Conservation (phyloP, 495 filamentous ascomycete species). For the Haplographium delicatum region DNA sequence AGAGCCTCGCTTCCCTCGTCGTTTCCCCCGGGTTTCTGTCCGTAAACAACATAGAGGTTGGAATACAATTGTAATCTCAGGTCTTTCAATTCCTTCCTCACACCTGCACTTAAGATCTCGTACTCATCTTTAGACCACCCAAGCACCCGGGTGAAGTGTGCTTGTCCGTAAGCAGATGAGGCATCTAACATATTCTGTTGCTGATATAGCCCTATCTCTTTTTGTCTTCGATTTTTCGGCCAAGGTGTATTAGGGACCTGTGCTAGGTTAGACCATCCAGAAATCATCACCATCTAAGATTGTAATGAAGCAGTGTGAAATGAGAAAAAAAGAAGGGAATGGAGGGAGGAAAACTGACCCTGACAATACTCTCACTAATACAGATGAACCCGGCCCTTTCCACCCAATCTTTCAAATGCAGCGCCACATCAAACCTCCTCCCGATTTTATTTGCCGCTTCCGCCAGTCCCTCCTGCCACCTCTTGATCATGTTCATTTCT, state of each 20-base stretch:
- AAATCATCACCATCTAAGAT: background rate
- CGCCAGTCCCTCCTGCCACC: background rate
- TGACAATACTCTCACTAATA: too few relatives aligned
- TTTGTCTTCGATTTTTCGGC: background rate
- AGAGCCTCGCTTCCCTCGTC: too few relatives aligned
- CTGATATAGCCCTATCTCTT: background rate
- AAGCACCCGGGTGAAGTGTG: background rate
- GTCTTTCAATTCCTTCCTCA: background rate
- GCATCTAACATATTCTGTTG: conserved; percentile 1
- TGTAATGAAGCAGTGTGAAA: too few relatives aligned
- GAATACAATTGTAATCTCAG: background rate
- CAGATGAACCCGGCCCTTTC: background rate
- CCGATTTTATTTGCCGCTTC: background rate
- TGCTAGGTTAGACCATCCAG: background rate
- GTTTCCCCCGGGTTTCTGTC: background rate
- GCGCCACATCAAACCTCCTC: background rate
- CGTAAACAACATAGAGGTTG: background rate
- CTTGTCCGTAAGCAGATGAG: background rate
- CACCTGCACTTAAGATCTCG: background rate
- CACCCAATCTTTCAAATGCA: background rate
- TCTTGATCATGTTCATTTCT: too few relatives aligned
- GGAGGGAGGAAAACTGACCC: too few relatives aligned
- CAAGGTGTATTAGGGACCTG: too few relatives aligned
- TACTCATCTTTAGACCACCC: background rate
- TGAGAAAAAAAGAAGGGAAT: too few relatives aligned